Evolutionary conservation across 2,329 filamentous ascomycete genomes (phyloP), one percentile per base, ranked within the genome.

Genomic region (Byssothecium circinans): DNA sequence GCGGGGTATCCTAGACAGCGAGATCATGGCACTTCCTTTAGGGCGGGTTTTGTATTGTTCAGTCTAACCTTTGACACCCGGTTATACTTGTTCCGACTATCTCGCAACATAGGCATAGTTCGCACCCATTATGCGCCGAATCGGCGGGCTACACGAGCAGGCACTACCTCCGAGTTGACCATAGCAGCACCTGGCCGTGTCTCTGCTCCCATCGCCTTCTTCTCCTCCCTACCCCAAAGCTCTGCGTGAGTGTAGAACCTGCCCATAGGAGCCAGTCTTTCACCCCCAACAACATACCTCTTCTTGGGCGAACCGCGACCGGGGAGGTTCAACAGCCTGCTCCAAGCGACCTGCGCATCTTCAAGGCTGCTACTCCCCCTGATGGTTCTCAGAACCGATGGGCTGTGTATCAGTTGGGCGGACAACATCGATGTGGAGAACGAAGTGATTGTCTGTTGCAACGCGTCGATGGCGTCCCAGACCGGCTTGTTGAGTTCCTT

Each of bases 401-500:
- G 50, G 15, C 52, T 52, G 22, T 53, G 43, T 23, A 71, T 61
- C 23, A 69, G 56, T 6, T 57, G 42, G 32, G 45, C 51, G 27
- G 60, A 45, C 1, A 68, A 51, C 49, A 72, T 56, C 12, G 62
- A 53, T 2, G 61, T 51, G 17, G 67, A 65, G 34, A 72, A 65
- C 4, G 51, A 52, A 2, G 60, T 56, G 11, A 73, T 54, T 17
- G 58, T 53, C 38, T 64, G 58, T 20, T 70, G 56, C 2, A 73
- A 53, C 2, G 51, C 56, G 10, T 52, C 50, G 29, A 73, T 65
- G 30, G 62, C 60, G n/a, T 58, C 51, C 34, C 54, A 62, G 38
- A 73, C 59, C 1, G 70, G 68, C 1, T 45, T 38, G 53, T 73
- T 73, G 58, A 67, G 57, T 49, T 73, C 71, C 12, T 60, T 57